phyloP scores from a whole-genome alignment of 2,329 filamentous ascomycete genomes.

The Diplodia scrobiculata region DNA sequence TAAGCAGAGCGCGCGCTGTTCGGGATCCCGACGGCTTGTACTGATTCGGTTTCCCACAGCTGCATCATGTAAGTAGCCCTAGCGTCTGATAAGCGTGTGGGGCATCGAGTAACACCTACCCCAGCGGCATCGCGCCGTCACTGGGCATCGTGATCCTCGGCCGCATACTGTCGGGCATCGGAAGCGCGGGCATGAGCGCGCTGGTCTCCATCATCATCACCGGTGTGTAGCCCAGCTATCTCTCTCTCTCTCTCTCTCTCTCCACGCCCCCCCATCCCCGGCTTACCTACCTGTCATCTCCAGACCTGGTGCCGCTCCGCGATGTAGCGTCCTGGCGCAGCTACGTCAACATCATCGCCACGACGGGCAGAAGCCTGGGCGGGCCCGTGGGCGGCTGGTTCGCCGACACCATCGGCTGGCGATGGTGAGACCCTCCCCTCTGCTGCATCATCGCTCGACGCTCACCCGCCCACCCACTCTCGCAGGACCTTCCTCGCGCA shows the following conservation, averaged over 20 bases:
- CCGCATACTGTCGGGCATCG: constrained; percentile 48
- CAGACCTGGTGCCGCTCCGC: constrained; percentile 53
- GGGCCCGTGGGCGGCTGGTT: constrained; percentile 63
- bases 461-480: background rate
- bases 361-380: constrained; percentile 54
- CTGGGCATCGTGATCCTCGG: constrained; percentile 48
- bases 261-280: too few relatives aligned
- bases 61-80: background rate
- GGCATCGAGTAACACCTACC: constrained; percentile 25
- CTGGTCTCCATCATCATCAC: constrained; percentile 30
- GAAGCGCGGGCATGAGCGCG: constrained; percentile 49
- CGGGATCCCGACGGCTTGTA: too few relatives aligned
- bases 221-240: constrained; percentile 7
- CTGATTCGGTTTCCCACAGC: background rate
- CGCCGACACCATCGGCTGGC: constrained; percentile 65
- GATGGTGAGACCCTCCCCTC: constrained; percentile 53
- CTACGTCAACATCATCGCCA: constrained; percentile 57
- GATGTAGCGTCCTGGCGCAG: constrained; percentile 54
- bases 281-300: constrained; percentile 37
- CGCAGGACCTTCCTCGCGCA: constrained; percentile 60
- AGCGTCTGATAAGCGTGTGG: too few relatives aligned
- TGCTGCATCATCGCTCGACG: too few relatives aligned
- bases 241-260: too few relatives aligned
- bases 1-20: constrained; percentile 30
- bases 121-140: constrained; percentile 43